Percentiles rank a stretch among this genome's conserved stretches.
phyloP scores from a whole-genome alignment of 2,329 filamentous ascomycete genomes.

The Didymosphaeria variabile region DNA sequence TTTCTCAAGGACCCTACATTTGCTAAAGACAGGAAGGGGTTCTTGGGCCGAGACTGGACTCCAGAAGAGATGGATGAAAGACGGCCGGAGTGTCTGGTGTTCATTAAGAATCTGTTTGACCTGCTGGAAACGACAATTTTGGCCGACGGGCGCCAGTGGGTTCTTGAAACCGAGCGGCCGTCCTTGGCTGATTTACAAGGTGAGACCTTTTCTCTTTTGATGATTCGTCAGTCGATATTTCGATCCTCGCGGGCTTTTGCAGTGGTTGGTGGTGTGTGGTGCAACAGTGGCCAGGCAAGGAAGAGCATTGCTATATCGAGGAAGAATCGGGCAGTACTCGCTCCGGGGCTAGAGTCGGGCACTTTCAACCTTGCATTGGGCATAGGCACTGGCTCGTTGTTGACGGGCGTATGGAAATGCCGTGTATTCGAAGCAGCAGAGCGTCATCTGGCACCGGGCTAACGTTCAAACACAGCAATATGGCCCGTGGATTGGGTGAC shows the following conservation, averaged over 20 bases:
- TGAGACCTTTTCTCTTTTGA: slow-evolving; percentile 29
- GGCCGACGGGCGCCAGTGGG: slow-evolving; percentile 70
- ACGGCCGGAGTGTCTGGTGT: slow-evolving; percentile 63
- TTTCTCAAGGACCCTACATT: slow-evolving; percentile 66
- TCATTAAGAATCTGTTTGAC: slow-evolving; percentile 62
- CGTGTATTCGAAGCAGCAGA: slow-evolving; percentile 6
- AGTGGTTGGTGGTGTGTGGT: neutral
- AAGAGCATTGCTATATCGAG: neutral
- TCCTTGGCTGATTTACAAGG: slow-evolving; percentile 73
- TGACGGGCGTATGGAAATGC: slow-evolving; percentile 9
- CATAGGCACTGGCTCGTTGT: neutral
- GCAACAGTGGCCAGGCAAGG: neutral
- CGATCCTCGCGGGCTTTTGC: neutral
- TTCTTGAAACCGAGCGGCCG: slow-evolving; percentile 61
- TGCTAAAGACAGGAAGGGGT: slow-evolving; percentile 63
- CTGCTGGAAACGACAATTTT: slow-evolving; percentile 69
- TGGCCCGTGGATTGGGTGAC: slow-evolving; percentile 73
- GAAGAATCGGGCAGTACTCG: slow-evolving; percentile 6
- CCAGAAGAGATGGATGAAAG: slow-evolving; percentile 50
- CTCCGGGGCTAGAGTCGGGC: neutral
- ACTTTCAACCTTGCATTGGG: slow-evolving; percentile 13
- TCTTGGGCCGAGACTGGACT: slow-evolving; percentile 53
- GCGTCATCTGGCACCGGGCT: slow-evolving; percentile 13
- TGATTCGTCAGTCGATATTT: neutral
- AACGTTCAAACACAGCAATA: slow-evolving; percentile 52